Evolutionary conservation across 768 basidiomycete species (phyloP).

Genomic region (Suillus decipiens): DNA sequence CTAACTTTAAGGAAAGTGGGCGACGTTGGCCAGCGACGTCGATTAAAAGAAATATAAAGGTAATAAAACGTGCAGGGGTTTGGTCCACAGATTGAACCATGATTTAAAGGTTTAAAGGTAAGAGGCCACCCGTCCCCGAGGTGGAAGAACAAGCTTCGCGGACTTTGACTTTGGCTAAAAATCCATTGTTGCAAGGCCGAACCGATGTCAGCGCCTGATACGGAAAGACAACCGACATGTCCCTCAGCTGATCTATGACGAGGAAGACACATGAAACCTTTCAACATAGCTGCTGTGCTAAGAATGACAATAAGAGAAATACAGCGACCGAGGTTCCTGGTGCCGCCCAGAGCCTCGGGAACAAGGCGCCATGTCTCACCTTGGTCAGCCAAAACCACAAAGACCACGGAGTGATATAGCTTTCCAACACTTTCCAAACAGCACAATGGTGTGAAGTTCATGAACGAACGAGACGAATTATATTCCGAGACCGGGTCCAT

Average conservation of each 20-base stretch:
- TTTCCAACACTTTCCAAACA: not conserved
- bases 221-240: conserved; percentile 8
- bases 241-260: conserved; percentile 3
- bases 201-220: conserved; percentile 4
- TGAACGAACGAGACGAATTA: not conserved
- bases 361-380: conserved; percentile 34
- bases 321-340: conserved; percentile 11
- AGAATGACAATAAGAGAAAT: conserved; percentile 14
- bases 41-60: conserved; percentile 20
- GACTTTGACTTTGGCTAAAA: conserved; percentile 11
- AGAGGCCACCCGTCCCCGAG: conserved; percentile 13
- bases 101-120: conserved; percentile 32
- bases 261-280: conserved; percentile 6
- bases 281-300: conserved; percentile 1
- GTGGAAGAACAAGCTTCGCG: conserved; percentile 14
- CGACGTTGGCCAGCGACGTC: conserved; percentile 52
- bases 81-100: not conserved
- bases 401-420: conserved; percentile 3
- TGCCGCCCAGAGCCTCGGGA: conserved; percentile 15
- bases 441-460: not conserved
- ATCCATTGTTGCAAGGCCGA: conserved; percentile 26
- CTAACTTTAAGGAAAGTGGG: conserved; percentile 21
- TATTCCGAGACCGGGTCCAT: conserved; percentile 72
- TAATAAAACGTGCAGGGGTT: conserved; percentile 14
- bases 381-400: conserved; percentile 29